Conservation (phyloP, 2,329 filamentous ascomycete genomes). For the Dactylellina haptotyla region DNA sequence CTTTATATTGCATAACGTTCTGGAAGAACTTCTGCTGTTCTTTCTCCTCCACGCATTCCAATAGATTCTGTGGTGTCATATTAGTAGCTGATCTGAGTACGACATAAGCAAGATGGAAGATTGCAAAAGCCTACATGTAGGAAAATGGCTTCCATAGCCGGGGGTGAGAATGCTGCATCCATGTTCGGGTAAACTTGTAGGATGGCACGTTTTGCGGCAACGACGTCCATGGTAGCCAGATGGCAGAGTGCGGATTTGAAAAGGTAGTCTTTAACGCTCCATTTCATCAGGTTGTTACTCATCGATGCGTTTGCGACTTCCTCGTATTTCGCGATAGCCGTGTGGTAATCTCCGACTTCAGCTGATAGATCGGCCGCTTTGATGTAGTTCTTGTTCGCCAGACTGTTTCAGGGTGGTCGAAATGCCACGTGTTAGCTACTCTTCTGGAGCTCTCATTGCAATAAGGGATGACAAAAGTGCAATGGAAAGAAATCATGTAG, state of each 20-base stretch:
- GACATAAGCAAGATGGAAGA: neutral
- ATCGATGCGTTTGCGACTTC: slow-evolving; percentile 80
- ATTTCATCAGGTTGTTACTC: slow-evolving; percentile 91
- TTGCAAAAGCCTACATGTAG: slow-evolving; percentile 64
- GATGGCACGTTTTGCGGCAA: slow-evolving; percentile 80
- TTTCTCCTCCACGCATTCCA: slow-evolving; percentile 77
- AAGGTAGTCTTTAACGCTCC: slow-evolving; percentile 94
- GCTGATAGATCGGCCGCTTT: slow-evolving; percentile 91
- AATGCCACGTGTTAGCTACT: neutral
- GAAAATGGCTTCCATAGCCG: slow-evolving; percentile 82
- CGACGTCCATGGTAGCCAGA: slow-evolving; percentile 78
- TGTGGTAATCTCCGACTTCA: slow-evolving; percentile 83
- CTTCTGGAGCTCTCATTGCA: neutral
- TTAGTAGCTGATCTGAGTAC: neutral
- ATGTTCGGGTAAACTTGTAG: slow-evolving; percentile 79
- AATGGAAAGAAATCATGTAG: neutral
- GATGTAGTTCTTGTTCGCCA: slow-evolving; percentile 92
- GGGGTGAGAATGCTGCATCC: slow-evolving; percentile 76
- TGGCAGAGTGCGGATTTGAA: slow-evolving; percentile 94
- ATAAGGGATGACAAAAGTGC: neutral
- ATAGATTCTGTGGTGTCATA: slow-evolving; percentile 70
- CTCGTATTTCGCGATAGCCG: slow-evolving; percentile 83
- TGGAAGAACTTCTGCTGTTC: slow-evolving; percentile 86
- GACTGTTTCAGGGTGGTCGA: slow-evolving; percentile 63
- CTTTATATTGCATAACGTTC: slow-evolving; percentile 87